Percentiles rank a stretch among this genome's conserved stretches.
Evolutionary conservation across 2,329 filamentous ascomycete species (phyloP).

Genomic region (Pyricularia sp.): DNA sequence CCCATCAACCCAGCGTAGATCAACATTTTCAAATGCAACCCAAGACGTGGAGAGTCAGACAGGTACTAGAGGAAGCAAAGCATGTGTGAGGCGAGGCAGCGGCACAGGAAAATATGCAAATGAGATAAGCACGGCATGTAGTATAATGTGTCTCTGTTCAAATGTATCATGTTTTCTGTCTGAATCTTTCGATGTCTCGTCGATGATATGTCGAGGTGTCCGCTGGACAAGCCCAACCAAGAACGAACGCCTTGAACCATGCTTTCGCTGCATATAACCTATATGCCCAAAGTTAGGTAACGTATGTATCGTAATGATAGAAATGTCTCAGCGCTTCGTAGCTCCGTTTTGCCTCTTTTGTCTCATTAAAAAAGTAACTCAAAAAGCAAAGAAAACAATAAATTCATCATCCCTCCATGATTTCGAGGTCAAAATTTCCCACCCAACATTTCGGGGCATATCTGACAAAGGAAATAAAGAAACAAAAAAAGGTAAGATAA

Average conservation of each 20-base stretch:
- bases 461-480: slow-evolving; percentile 2
- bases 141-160: neutral
- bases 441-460: neutral
- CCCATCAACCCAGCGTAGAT: neutral
- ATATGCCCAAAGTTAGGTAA: neutral
- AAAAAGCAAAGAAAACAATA: neutral
- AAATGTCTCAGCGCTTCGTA: neutral
- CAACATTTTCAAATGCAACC: neutral
- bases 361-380: neutral
- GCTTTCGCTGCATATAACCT: slow-evolving; percentile 1
- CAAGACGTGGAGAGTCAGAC: neutral
- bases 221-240: neutral
- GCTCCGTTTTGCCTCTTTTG: slow-evolving; percentile 2
- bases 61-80: neutral
- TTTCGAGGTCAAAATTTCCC: neutral
- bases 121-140: neutral
- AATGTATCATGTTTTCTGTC: neutral
- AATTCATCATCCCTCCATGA: neutral
- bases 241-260: neutral
- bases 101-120: neutral
- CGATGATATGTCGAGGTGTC: neutral
- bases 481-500: neutral
- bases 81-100: neutral
- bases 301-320: neutral
- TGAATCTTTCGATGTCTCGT: neutral